phyloP scores from a whole-genome alignment of 108 stramenopile species.

The Nitzschia sp. region DNA sequence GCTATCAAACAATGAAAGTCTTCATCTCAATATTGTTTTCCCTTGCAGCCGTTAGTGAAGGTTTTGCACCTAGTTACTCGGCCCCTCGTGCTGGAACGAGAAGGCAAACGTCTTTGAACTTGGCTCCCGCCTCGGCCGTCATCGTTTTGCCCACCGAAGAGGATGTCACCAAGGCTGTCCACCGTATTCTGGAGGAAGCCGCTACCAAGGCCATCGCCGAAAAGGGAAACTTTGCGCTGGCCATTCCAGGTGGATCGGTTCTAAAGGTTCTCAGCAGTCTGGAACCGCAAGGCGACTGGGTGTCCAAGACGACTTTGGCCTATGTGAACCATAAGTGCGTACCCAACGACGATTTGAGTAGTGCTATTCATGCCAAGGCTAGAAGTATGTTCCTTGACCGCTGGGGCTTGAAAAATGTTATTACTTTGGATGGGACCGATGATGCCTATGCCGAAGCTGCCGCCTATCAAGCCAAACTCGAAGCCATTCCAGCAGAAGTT shows the following conservation, averaged over 20 bases:
- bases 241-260: conserved; percentile 84
- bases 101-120: too few relatives aligned
- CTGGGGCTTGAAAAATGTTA: conserved; percentile 54
- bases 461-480: conserved; percentile 61
- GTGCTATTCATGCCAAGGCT: conserved; percentile 82
- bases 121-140: background rate
- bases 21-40: too few relatives aligned
- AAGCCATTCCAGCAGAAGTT: conserved; percentile 31
- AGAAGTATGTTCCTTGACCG: conserved; percentile 52
- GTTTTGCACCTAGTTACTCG: too few relatives aligned
- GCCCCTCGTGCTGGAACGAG: too few relatives aligned
- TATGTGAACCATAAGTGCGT: conserved; percentile 91
- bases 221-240: conserved; percentile 66
- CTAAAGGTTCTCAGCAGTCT: conserved; percentile 63
- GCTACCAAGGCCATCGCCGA: conserved; percentile 59
- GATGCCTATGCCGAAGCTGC: conserved; percentile 63
- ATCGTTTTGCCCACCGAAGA: background rate
- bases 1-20: too few relatives aligned
- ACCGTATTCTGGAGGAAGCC: conserved; percentile 33
- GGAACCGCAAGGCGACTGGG: conserved; percentile 41
- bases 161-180: conserved; percentile 30
- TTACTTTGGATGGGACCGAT: conserved; percentile 57
- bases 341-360: conserved; percentile 48
- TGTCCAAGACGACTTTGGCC: conserved; percentile 56
- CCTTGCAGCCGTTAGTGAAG: too few relatives aligned